Evolutionary conservation across 495 filamentous ascomycete genomes (phyloP).

Genomic region (Beverwykella pulmonaria): DNA sequence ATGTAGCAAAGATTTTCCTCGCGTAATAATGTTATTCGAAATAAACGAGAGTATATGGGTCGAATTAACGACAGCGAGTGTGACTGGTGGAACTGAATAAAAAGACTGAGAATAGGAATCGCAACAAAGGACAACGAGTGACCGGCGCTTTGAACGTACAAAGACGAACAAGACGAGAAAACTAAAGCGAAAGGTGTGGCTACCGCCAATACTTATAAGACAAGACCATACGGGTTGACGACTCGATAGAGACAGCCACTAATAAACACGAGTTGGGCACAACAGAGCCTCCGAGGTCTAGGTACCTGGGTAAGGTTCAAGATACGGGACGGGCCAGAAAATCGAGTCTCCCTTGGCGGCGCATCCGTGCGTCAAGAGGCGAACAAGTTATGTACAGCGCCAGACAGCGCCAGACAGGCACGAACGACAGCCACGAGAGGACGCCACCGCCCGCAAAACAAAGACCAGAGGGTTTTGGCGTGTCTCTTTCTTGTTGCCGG

Average conservation of each 20-base stretch:
- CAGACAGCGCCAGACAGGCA: background rate
- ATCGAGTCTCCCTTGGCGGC: background rate
- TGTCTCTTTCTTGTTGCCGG: background rate
- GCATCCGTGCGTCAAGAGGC: background rate
- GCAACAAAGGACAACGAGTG: conserved; percentile 12
- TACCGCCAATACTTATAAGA: conserved; percentile 8
- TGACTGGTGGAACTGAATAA: background rate
- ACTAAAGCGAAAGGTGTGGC: background rate
- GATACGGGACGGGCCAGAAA: background rate
- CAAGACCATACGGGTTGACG: background rate
- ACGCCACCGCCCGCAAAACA: background rate
- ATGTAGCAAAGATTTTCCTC: background rate
- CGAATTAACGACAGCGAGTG: conserved; percentile 14
- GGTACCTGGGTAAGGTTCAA: background rate
- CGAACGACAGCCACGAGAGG: background rate
- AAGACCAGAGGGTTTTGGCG: background rate
- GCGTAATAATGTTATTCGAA: background rate
- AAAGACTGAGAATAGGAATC: background rate
- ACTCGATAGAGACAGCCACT: background rate
- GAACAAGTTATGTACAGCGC: background rate
- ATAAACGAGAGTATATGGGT: conserved; percentile 1
- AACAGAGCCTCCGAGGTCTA: background rate
- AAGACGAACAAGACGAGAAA: conserved; percentile 15
- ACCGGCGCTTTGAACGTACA: conserved; percentile 12
- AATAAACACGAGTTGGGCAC: conserved; percentile 1